Evolutionary conservation across 371 early-diverging fungal species (phyloP).

Genomic region (Mucor irregularis): DNA sequence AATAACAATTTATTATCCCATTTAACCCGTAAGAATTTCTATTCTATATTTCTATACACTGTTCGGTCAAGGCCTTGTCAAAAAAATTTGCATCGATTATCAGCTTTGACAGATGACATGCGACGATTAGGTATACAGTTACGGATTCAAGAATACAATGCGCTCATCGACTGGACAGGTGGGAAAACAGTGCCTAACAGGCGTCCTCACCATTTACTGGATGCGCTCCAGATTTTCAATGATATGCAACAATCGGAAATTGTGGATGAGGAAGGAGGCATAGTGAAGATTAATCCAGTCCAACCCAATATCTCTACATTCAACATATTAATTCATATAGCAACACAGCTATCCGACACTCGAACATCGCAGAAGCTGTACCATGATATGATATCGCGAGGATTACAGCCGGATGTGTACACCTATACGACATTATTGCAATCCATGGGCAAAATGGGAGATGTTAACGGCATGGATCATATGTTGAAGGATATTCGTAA

Average conservation of each 20-base stretch:
- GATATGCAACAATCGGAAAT: constrained; percentile 29
- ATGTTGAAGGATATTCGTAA: constrained; percentile 26
- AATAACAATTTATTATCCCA: constrained; percentile 22
- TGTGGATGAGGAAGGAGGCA: constrained; percentile 1
- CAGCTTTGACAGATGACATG: constrained; percentile 45
- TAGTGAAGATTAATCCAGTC: constrained; percentile 6
- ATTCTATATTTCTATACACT: constrained; percentile 32
- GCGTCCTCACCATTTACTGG: constrained; percentile 35
- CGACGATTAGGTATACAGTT: constrained; percentile 25
- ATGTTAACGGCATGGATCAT: constrained; percentile 35
- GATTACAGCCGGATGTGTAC: constrained; percentile 32
- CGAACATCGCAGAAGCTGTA: constrained; percentile 49
- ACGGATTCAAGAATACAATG: constrained; percentile 38
- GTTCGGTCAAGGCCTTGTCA: constrained; percentile 29
- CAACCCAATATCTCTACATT: constrained; percentile 30
- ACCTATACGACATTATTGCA: constrained; percentile 44
- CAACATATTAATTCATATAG: constrained; percentile 46
- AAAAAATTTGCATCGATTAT: constrained; percentile 40
- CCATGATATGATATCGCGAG: constrained; percentile 45
- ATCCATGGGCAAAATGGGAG: constrained; percentile 38
- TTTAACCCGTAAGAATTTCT: constrained; percentile 35
- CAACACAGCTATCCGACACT: constrained; percentile 38
- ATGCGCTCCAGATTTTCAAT: constrained; percentile 40
- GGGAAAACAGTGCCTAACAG: constrained; percentile 31
- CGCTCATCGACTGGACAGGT: constrained; percentile 45